phyloP scores from a whole-genome alignment of 2,329 filamentous ascomycete species.

The Grosmannia clavigera region DNA sequence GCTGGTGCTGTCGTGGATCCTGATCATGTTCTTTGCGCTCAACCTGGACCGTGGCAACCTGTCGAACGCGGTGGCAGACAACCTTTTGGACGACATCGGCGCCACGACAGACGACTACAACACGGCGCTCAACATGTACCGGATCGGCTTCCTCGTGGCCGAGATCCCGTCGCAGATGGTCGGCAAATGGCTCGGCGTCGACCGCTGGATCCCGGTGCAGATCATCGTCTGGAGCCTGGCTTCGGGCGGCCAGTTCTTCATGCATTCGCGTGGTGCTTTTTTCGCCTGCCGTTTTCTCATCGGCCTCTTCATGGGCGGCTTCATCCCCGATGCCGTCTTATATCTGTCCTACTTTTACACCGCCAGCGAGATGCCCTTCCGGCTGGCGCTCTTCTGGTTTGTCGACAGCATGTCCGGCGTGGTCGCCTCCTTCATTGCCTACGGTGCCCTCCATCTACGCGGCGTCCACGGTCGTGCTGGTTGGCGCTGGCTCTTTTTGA shows the following conservation, averaged over 20 bases:
- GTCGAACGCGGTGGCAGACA: constrained; percentile 21
- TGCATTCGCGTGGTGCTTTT: constrained; percentile 13
- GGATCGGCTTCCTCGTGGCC: constrained; percentile 36
- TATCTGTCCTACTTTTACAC: constrained; percentile 24
- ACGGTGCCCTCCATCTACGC: constrained; percentile 23
- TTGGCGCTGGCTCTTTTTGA: constrained; percentile 38
- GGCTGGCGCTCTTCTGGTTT: constrained; percentile 20
- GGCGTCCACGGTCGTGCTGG: constrained; percentile 24
- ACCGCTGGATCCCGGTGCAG: constrained; percentile 23
- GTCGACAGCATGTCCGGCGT: constrained; percentile 25
- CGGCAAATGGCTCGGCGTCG: constrained; percentile 34
- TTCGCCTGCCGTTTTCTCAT: constrained; percentile 13
- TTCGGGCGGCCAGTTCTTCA: constrained; percentile 17
- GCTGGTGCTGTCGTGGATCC: constrained; percentile 22
- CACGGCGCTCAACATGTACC: constrained; percentile 37
- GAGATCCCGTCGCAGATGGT: constrained; percentile 48
- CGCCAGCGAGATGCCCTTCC: constrained; percentile 17
- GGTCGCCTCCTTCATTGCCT: constrained; percentile 23
- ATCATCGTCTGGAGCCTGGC: constrained; percentile 22
- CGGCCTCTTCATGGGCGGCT: constrained; percentile 9
- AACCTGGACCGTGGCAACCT: constrained; percentile 25
- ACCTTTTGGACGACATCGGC: constrained; percentile 17
- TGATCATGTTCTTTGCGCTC: constrained; percentile 23
- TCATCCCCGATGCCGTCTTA: constrained; percentile 14
- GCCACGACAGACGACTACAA: constrained; percentile 32